These are phyloP conservation scores for Blastobotrys ciferrii DNA, from an alignment of 1,139 yeast species.

Conservation along the genomic window DNA sequence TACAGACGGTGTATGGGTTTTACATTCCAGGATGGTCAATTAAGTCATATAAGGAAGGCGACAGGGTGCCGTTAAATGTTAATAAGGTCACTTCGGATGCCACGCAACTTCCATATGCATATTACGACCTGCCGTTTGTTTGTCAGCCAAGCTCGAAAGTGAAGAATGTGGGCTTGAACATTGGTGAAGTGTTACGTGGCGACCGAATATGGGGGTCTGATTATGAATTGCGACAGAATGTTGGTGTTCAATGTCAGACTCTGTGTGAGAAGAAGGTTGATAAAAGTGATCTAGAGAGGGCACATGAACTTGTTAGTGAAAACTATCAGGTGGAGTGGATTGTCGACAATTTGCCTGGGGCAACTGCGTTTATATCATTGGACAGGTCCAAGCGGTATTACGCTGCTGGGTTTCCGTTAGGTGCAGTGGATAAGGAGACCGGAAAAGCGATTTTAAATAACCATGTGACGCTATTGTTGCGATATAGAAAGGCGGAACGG, in stretches of 20 bases:
- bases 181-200: constrained; percentile 78
- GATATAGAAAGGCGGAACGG: constrained; percentile 58
- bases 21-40: constrained; percentile 31
- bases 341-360: constrained; percentile 83
- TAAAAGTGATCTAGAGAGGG: constrained; percentile 51
- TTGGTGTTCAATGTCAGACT: constrained; percentile 62
- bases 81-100: constrained; percentile 77
- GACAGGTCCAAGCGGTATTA: constrained; percentile 64
- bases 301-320: constrained; percentile 59
- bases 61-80: constrained; percentile 65
- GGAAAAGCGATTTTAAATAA: constrained; percentile 51
- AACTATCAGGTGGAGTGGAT: constrained; percentile 84
- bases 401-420: constrained; percentile 85
- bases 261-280: constrained; percentile 63
- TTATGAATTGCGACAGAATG: constrained; percentile 58
- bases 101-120: constrained; percentile 76
- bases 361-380: constrained; percentile 74
- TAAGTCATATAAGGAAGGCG: constrained; percentile 45
- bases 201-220: constrained; percentile 78
- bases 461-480: constrained; percentile 75
- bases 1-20: constrained; percentile 6
- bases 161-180: constrained; percentile 61
- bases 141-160: constrained; percentile 58
- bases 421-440: constrained; percentile 56
- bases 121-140: constrained; percentile 74